phyloP scores from a whole-genome alignment of 176 grass and related monocot genomes.

The Cocos nucifera region DNA sequence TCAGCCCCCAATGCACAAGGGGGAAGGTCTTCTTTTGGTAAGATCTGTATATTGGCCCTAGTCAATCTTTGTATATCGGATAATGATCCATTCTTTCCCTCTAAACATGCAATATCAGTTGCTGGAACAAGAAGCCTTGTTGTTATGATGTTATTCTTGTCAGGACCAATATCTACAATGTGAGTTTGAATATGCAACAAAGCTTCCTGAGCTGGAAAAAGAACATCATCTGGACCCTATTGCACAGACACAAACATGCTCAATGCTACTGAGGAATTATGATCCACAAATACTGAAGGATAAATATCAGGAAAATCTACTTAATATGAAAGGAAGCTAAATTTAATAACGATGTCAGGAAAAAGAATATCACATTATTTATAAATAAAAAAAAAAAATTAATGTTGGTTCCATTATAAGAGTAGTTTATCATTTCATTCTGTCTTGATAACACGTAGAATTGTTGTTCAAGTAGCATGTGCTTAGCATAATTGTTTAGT shows the following conservation, averaged over 20 bases:
- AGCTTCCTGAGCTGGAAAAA: slow-evolving; percentile 95
- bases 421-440: too few relatives aligned
- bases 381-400: too few relatives aligned
- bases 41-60: slow-evolving; percentile 84
- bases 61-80: slow-evolving; percentile 83
- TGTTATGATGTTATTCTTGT: slow-evolving; percentile 90
- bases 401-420: too few relatives aligned
- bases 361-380: too few relatives aligned
- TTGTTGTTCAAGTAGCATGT: too few relatives aligned
- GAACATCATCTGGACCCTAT: slow-evolving; percentile 81
- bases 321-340: too few relatives aligned
- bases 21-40: slow-evolving; percentile 84
- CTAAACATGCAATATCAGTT: slow-evolving; percentile 82
- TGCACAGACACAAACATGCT: slow-evolving; percentile 10
- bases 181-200: slow-evolving; percentile 86
- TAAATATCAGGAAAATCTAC: too few relatives aligned
- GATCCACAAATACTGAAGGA: too few relatives aligned
- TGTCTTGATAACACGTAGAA: too few relatives aligned
- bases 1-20: slow-evolving; percentile 68
- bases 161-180: slow-evolving; percentile 92
- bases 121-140: slow-evolving; percentile 83
- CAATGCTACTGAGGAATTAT: too few relatives aligned
- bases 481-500: too few relatives aligned
- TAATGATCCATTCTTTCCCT: slow-evolving; percentile 64
- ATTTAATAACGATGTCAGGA: too few relatives aligned